Evolutionary conservation across 306 rosid genomes (phyloP).

Genomic region (Quercus variabilis): DNA sequence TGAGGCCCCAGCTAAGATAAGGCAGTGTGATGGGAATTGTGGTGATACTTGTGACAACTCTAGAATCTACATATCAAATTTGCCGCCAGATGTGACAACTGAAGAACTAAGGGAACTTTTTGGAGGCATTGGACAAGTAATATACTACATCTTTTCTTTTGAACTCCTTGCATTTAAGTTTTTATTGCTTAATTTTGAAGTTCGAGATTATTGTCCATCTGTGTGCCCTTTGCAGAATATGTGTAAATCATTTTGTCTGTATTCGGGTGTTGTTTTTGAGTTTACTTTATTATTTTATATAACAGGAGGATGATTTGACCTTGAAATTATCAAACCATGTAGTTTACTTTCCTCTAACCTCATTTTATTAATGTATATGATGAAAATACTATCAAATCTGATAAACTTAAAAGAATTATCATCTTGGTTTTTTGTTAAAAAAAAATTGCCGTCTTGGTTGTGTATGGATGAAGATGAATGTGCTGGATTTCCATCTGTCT

Average conservation of each 20-base stretch:
- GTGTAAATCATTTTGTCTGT: background rate
- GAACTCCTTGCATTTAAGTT: conserved; percentile 3
- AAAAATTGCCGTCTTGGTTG: background rate
- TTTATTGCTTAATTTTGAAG: background rate
- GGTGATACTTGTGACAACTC: conserved; percentile 86
- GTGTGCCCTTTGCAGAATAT: background rate
- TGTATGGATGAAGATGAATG: background rate
- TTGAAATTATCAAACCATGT: background rate
- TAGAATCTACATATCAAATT: conserved; percentile 94
- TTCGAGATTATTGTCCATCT: background rate
- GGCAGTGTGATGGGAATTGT: conserved; percentile 92
- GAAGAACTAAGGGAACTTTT: conserved; percentile 89
- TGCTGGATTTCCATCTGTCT: background rate
- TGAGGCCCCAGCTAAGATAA: conserved; percentile 69
- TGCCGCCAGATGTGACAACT: conserved; percentile 85
- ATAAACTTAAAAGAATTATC: background rate
- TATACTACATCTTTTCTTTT: conserved; percentile 31
- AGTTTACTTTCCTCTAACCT: background rate
- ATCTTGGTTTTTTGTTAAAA: background rate
- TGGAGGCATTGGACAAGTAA: conserved; percentile 99
- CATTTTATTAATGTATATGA: background rate
- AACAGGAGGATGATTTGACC: background rate
- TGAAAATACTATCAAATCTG: background rate
- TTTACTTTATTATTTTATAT: background rate
- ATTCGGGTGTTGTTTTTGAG: background rate